Conservation (phyloP, 2,329 filamentous ascomycete genomes). For the Trichophyton mentagrophytes region DNA sequence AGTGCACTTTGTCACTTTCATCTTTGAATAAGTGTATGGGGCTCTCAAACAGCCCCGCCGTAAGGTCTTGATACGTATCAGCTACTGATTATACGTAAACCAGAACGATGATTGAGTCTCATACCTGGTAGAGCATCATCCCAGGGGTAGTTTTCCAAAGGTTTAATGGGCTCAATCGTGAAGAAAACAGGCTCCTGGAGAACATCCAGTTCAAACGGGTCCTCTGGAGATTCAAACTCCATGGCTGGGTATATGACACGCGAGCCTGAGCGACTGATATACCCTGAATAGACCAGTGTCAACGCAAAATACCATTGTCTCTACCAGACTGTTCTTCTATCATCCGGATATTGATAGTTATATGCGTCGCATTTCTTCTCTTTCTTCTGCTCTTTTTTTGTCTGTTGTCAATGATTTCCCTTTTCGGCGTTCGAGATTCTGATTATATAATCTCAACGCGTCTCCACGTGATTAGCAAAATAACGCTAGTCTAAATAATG, state of each 20-base stretch:
- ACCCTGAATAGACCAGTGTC: background rate
- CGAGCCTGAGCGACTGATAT: background rate
- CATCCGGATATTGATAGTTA: background rate
- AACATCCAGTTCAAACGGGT: constrained; percentile 22
- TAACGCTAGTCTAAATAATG: background rate
- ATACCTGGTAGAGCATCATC: constrained; percentile 25
- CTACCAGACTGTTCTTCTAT: background rate
- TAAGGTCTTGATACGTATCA: background rate
- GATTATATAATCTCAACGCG: background rate
- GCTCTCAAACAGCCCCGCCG: constrained; percentile 17
- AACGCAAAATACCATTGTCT: background rate
- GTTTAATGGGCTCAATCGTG: constrained; percentile 25
- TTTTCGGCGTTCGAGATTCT: background rate
- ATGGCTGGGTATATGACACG: constrained; percentile 8
- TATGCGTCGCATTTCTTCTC: background rate
- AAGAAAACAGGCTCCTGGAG: constrained; percentile 30
- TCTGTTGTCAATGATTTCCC: background rate
- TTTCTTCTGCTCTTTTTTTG: background rate
- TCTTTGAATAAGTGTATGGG: constrained; percentile 16
- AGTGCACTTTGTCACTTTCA: constrained; percentile 19
- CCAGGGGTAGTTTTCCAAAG: constrained; percentile 26
- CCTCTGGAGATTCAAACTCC: constrained; percentile 10
- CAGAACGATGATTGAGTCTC: background rate
- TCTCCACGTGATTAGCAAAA: background rate
- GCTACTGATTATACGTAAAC: background rate